Evolutionary conservation across 768 basidiomycete genomes (phyloP).

Genomic region (Tremella fuciformis): DNA sequence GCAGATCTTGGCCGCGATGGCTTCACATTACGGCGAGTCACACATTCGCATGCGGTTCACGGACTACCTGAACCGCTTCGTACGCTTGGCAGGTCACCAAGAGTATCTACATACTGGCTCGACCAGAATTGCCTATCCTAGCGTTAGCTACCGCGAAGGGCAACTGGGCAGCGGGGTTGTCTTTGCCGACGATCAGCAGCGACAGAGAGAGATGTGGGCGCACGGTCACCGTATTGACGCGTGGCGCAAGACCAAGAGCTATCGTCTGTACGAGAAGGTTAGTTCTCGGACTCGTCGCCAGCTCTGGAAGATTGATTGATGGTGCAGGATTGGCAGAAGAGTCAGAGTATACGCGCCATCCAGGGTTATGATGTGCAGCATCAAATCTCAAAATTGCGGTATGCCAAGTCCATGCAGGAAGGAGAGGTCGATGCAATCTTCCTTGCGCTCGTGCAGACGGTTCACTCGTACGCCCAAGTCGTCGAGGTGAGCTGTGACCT

Average conservation of each 20-base stretch:
- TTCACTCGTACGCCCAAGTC: slow-evolving; percentile 80
- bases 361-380: slow-evolving; percentile 79
- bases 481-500: slow-evolving; percentile 64
- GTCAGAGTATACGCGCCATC: slow-evolving; percentile 61
- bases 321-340: slow-evolving; percentile 66
- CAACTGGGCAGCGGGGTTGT: slow-evolving; percentile 77
- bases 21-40: slow-evolving; percentile 86
- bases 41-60: slow-evolving; percentile 82
- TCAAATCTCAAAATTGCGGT: slow-evolving; percentile 76
- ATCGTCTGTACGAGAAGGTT: slow-evolving; percentile 70
- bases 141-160: slow-evolving; percentile 55
- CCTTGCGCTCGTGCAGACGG: slow-evolving; percentile 66
- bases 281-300: no score
- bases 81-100: slow-evolving; percentile 82
- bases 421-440: slow-evolving; percentile 73
- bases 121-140: slow-evolving; percentile 74
- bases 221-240: slow-evolving; percentile 87
- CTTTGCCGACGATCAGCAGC: slow-evolving; percentile 68
- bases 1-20: slow-evolving; percentile 79
- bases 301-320: slow-evolving; percentile 5
- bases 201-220: slow-evolving; percentile 66
- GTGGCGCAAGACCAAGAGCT: slow-evolving; percentile 80
- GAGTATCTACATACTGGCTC: slow-evolving; percentile 75
- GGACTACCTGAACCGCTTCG: slow-evolving; percentile 83
- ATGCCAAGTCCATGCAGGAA: slow-evolving; percentile 68